Percentiles rank a stretch among this genome's conserved stretches.
Conservation (phyloP, 371 early-diverging fungal species). For the Mucor sp. region DNA sequence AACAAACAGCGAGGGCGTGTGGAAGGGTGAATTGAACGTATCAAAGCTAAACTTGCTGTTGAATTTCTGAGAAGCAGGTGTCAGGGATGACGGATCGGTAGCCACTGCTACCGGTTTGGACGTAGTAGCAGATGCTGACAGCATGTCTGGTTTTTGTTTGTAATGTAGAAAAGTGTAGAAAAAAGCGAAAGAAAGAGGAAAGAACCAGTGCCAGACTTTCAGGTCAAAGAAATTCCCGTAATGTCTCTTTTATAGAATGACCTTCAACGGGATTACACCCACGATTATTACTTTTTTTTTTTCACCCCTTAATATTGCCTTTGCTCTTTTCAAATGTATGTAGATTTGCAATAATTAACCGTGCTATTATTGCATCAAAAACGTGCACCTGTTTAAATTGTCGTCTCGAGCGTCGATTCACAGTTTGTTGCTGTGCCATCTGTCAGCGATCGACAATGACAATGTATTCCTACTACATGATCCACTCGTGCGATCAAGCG, state of each 20-base stretch:
- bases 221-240: slow-evolving; percentile 1
- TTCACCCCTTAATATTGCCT: neutral
- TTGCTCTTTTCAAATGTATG: neutral
- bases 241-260: neutral
- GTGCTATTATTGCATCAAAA: neutral
- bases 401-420: neutral
- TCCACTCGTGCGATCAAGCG: neutral
- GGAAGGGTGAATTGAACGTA: slow-evolving; percentile 20
- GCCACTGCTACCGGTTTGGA: neutral
- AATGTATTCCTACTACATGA: neutral
- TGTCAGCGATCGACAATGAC: neutral
- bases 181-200: neutral
- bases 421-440: neutral
- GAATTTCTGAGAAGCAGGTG: neutral
- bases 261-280: slow-evolving; percentile 1
- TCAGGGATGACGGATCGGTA: neutral
- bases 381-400: too few relatives aligned
- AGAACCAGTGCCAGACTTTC: neutral
- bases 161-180: neutral
- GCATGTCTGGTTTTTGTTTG: neutral
- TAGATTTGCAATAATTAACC: neutral
- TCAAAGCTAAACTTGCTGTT: neutral
- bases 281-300: neutral
- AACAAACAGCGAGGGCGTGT: slow-evolving; percentile 20
- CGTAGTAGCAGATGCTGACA: neutral